Evolutionary conservation across 2,329 filamentous ascomycete species (phyloP).

Genomic region (Diplodia intermedia): DNA sequence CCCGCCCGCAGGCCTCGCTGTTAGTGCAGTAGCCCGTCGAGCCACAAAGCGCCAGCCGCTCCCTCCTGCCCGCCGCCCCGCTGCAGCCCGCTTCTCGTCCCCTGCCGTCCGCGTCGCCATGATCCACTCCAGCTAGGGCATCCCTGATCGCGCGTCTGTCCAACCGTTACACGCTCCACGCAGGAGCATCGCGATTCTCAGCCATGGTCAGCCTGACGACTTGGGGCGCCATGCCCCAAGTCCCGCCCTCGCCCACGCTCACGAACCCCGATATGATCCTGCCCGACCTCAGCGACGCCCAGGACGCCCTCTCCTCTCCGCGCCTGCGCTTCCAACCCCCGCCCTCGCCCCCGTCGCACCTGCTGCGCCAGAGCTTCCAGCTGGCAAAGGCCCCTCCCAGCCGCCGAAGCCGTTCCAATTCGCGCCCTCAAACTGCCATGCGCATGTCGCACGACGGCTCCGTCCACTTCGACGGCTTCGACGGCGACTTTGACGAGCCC

Average conservation of each 20-base stretch:
- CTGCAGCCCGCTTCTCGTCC: background rate
- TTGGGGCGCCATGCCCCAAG: slow-evolving; percentile 30
- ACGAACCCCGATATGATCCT: slow-evolving; percentile 96
- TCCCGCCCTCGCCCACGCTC: slow-evolving; percentile 77
- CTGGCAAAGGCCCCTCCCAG: slow-evolving; percentile 40
- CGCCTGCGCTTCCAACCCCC: slow-evolving; percentile 59
- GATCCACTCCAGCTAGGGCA: slow-evolving; percentile 29
- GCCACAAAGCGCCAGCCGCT: background rate
- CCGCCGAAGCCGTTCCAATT: slow-evolving; percentile 37
- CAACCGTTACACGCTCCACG: slow-evolving; percentile 27
- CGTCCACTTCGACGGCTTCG: slow-evolving; percentile 21
- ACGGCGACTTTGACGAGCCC: slow-evolving; percentile 25
- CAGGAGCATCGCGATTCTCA: background rate
- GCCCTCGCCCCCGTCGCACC: slow-evolving; percentile 47
- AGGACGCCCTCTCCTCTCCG: slow-evolving; percentile 53
- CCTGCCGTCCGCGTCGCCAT: slow-evolving; percentile 22
- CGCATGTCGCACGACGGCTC: background rate
- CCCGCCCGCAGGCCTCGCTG: slow-evolving; percentile 8
- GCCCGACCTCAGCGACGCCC: slow-evolving; percentile 59
- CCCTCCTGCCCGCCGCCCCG: background rate
- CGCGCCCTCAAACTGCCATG: slow-evolving; percentile 15
- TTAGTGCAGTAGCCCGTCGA: slow-evolving; percentile 15
- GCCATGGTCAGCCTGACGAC: slow-evolving; percentile 30
- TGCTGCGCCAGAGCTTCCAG: slow-evolving; percentile 42
- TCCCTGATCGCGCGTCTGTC: slow-evolving; percentile 30